These are phyloP conservation scores for Leccinum arenicola DNA, from an alignment of 768 basidiomycete genomes.

Conservation along the genomic window DNA sequence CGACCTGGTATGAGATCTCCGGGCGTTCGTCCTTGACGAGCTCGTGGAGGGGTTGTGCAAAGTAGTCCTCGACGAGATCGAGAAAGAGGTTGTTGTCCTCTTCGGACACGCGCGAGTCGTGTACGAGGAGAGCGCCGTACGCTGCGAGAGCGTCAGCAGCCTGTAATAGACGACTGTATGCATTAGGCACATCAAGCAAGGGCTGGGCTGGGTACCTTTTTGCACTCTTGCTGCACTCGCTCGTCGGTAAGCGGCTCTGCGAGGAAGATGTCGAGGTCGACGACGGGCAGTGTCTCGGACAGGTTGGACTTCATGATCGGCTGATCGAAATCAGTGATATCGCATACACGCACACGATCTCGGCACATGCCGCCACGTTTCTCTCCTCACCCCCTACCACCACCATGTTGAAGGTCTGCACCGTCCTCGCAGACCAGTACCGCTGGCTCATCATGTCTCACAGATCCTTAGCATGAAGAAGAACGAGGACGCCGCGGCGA, in stretches of 20 bases:
- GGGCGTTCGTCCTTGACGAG: conserved; percentile 79
- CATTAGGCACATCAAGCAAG: not conserved
- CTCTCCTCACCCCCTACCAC: conserved; percentile 18
- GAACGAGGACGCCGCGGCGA: conserved; percentile 94
- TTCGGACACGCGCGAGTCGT: conserved; percentile 82
- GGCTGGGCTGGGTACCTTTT: conserved; percentile 43
- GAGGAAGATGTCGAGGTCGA: conserved; percentile 76
- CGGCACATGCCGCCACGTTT: conserved; percentile 32
- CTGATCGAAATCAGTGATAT: not conserved
- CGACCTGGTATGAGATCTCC: conserved; percentile 87
- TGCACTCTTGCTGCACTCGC: conserved; percentile 57
- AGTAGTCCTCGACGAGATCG: conserved; percentile 92
- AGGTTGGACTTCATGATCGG: conserved; percentile 37
- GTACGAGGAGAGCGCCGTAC: conserved; percentile 84
- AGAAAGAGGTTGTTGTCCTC: conserved; percentile 80
- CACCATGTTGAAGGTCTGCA: conserved; percentile 44
- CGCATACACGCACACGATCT: conserved; percentile 3
- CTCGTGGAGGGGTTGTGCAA: conserved; percentile 60
- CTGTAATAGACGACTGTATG: conserved; percentile 34
- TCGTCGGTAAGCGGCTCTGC: conserved; percentile 43
- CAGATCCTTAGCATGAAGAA: conserved; percentile 99
- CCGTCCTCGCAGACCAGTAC: not conserved
- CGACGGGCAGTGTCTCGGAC: conserved; percentile 58
- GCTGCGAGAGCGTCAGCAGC: conserved; percentile 78
- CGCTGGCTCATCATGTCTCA: conserved; percentile 7